Base-by-base conservation (phyloP, 2,329 filamentous ascomycete genomes). In the Ustulina deusta region DNA sequence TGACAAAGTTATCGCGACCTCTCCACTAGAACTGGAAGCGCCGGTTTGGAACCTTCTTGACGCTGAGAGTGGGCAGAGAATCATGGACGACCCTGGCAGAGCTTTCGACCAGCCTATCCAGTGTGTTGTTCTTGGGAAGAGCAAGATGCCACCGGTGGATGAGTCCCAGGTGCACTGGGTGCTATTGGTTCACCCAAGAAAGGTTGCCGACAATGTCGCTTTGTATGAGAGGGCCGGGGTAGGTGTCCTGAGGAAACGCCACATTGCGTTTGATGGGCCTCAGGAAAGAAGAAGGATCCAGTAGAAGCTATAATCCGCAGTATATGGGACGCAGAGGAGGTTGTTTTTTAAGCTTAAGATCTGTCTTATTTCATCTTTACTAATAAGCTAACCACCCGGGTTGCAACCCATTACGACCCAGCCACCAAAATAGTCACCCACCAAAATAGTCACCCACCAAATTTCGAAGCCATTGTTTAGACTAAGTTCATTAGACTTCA, bases 61-160 rank as follows among this genome's bases (percentile, higher is more conserved):
- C 32, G 6, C 32, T 22, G 42, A 63, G 40, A 51, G 42, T 34
- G 51, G 40, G 15, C 4, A 60, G 13, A 54, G 81, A 34, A 74
- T 74, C 3, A 79, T 56, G 29, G 60, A 56, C 17, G 40, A 62
- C 29, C 51, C 49, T 29, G 5, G 22, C 32, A 62, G 60, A 56
- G 29, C 51, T 9, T 56, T 62, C 22, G 15, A 48, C 10, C 38
- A 29, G 6, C 60, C 49, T 48, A 40, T 63, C 20, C 49, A 40
- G 20, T 63, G 60, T 25, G 60, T 56, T 6, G 17, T 56, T 25
- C 60, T 63, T 40, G 51, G 51, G 11, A 48, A 56, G 20, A 56
- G 29, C 20, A 63, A 49, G 51, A 29, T 11, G 40, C 32, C 9
- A 55, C 32, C 29, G 1, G 9, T 20, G 9, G 29, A 49, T 3